Evolutionary conservation across 495 filamentous ascomycete species (phyloP).

Genomic region (Daldinia caldariorum): DNA sequence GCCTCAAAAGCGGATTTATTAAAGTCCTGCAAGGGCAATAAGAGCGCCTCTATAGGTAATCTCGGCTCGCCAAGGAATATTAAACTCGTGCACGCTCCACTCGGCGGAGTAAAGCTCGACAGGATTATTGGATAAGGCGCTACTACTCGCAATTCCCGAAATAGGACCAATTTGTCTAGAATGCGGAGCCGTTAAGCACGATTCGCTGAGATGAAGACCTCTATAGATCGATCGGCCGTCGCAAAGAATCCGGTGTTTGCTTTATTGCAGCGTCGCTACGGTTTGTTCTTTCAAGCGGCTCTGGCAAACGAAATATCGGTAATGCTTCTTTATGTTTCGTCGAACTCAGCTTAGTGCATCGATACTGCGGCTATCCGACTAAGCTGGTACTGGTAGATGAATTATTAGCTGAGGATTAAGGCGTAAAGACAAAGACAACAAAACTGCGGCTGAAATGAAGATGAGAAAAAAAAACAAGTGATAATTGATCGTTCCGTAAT

Average conservation of each 20-base stretch:
- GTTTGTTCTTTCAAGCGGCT: conserved; percentile 21
- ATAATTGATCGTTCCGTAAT: conserved; percentile 21
- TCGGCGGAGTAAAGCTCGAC: conserved; percentile 30
- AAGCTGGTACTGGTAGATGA: conserved; percentile 17
- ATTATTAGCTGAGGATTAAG: conserved; percentile 25
- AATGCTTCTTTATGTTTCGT: conserved; percentile 33
- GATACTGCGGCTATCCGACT: conserved; percentile 14
- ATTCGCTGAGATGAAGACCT: conserved; percentile 5
- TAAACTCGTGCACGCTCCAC: conserved; percentile 35
- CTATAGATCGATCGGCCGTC: conserved; percentile 14
- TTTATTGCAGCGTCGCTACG: conserved; percentile 31
- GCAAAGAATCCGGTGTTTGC: conserved; percentile 20
- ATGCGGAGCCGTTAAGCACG: neutral
- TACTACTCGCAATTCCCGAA: conserved; percentile 17
- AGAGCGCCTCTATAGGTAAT: conserved; percentile 41
- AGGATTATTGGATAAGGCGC: conserved; percentile 24
- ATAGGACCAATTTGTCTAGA: conserved; percentile 13
- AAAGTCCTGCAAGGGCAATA: conserved; percentile 27
- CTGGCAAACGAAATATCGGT: conserved; percentile 10
- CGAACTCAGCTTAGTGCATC: conserved; percentile 30
- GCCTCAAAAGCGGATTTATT: conserved; percentile 33
- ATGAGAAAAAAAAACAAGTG: conserved; percentile 1
- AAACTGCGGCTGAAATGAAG: neutral
- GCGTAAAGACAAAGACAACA: conserved; percentile 30
- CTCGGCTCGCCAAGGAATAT: conserved; percentile 36